Evolutionary conservation across 768 basidiomycete genomes (phyloP), one percentile per base, ranked within the genome.

Genomic region (Leccinum incarnatum): DNA sequence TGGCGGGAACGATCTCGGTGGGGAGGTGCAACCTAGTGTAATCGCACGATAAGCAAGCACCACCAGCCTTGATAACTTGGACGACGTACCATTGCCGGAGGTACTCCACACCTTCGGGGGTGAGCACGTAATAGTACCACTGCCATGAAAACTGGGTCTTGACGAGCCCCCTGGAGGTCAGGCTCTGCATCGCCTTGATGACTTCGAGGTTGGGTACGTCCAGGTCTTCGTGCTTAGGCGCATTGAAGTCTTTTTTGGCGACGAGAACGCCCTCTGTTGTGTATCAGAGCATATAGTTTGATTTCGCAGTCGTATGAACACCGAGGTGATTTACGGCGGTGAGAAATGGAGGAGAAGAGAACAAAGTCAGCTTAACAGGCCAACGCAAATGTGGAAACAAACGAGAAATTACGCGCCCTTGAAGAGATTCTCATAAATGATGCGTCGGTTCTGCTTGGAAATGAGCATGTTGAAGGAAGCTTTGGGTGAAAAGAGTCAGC

Each of bases 101-200:
- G 79, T 91, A 96, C 67, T 96, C 94, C 64, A 98, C 88, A 71
- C 97, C 97, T 77, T 98, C 97, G 54, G 93, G 88, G 68, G 95
- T 99, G 71, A 99, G 83, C 71, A 86, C 84, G 79, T 98, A 99
- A 81, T 98, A 99, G 79, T 97, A 99, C 83, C 87, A 97, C 73
- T 98, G 95, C 97, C 97, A 99, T 51, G 91, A 94, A 83, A 98
- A 98, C 74, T 94, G 96, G 67, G 97, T 99, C 86, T 98, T 98
- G 80, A 98, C 94, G 76, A 81, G 87, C 57, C 96, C 95, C 73
- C 76, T 81, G 46, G 84, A 86, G 64, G 82, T 87, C 65, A 87
- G 75, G 75, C 84, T 86, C 67, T 86, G 85, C 71, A 86, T 77
- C 52, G 84, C 84, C 77, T 87, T 87, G 77, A 87, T 86, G 61